phyloP scores from a whole-genome alignment of 83 land plant species.

The Thuja plicata region DNA sequence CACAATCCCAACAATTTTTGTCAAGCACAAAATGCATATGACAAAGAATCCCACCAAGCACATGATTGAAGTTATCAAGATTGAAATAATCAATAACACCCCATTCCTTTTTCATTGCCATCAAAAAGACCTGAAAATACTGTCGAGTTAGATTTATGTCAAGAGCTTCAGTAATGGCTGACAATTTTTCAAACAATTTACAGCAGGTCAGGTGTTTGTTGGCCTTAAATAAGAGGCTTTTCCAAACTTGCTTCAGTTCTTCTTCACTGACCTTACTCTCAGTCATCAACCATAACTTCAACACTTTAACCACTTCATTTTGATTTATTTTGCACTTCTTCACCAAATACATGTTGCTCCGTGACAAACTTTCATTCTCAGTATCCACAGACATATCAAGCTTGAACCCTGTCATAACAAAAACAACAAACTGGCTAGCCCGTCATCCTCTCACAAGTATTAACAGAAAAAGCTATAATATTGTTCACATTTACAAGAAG shows the following conservation, averaged over 20 bases:
- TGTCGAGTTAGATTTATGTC: constrained; percentile 24
- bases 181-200: constrained; percentile 27
- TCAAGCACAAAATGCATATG: constrained; percentile 26
- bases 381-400: neutral
- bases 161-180: constrained; percentile 20
- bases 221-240: constrained; percentile 39
- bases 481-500: neutral
- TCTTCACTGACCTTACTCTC: constrained; percentile 32
- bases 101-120: constrained; percentile 38
- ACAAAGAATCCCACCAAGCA: constrained; percentile 27
- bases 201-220: constrained; percentile 31
- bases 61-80: constrained; percentile 35
- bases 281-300: constrained; percentile 39
- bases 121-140: constrained; percentile 36
- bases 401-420: neutral
- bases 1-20: constrained; percentile 31
- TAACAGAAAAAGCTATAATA: neutral
- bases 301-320: constrained; percentile 34
- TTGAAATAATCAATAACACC: constrained; percentile 26
- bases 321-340: constrained; percentile 12
- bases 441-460: neutral
- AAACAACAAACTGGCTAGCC: neutral
- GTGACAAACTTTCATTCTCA: constrained; percentile 3
- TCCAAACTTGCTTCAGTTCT: constrained; percentile 42
- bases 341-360: neutral